A percentile compares a stretch with the other conserved stretches of the same genome.
These are phyloP conservation scores for Acrasis kona DNA, from an alignment of 78 protist genomes.

Conservation along the genomic window DNA sequence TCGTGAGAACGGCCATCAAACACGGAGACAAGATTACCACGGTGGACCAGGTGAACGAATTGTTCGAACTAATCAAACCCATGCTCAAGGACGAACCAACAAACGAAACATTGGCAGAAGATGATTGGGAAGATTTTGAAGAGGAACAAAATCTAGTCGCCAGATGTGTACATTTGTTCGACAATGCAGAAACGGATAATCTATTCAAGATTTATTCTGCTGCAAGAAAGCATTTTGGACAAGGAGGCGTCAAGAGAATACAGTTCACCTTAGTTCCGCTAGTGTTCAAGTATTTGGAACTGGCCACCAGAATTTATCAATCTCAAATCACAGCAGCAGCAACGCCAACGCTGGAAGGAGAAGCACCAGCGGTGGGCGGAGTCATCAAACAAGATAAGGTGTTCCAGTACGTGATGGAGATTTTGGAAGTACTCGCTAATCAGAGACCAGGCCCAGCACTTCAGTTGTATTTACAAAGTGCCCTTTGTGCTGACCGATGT, in stretches of 20 bases:
- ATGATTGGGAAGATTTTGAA: conserved; percentile 26
- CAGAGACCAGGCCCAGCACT: conserved; percentile 42
- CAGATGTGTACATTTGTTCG: conserved; percentile 49
- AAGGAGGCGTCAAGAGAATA: conserved; percentile 63
- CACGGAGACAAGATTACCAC: conserved; percentile 30
- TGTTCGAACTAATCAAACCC: conserved; percentile 42
- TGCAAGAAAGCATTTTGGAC: conserved; percentile 52
- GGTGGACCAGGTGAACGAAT: conserved; percentile 4
- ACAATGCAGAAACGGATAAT: conserved; percentile 38
- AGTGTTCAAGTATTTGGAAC: neutral
- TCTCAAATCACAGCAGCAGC: no score
- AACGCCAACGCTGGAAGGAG: no score
- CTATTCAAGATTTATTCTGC: conserved; percentile 39
- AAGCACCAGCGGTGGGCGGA: no score
- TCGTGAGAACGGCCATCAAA: neutral
- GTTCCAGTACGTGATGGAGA: conserved; percentile 3
- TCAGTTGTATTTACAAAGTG: conserved; percentile 62
- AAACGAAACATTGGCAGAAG: conserved; percentile 28
- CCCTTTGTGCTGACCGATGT: conserved; percentile 62
- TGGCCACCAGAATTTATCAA: neutral
- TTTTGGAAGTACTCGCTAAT: neutral
- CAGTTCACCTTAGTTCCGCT: conserved; percentile 5
- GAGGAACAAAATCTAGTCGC: conserved; percentile 63
- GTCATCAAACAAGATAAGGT: neutral
- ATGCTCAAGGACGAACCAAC: conserved; percentile 31